Conservation (phyloP, 495 filamentous ascomycete genomes). For the Aspergillus incahuasiensis region DNA sequence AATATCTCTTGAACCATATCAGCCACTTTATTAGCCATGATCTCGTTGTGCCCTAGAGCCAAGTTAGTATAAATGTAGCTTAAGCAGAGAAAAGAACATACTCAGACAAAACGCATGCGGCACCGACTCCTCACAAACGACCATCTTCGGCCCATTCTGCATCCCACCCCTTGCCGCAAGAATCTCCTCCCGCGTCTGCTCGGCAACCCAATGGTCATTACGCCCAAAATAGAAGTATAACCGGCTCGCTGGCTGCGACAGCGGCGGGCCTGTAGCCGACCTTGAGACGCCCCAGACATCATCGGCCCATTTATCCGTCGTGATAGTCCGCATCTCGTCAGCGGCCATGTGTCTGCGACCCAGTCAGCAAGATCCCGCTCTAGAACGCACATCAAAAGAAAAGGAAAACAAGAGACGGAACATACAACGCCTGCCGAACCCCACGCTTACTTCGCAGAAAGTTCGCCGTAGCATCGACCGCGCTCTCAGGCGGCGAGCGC, state of each 20-base stretch:
- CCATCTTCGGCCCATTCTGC: constrained; percentile 48
- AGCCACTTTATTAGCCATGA: constrained; percentile 61
- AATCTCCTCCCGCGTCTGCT: constrained; percentile 68
- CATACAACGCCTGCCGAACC: constrained; percentile 66
- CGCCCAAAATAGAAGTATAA: constrained; percentile 78
- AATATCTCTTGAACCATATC: constrained; percentile 9
- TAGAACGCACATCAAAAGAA: background rate
- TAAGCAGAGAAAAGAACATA: constrained; percentile 35
- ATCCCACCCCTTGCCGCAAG: constrained; percentile 49
- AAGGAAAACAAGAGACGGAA: constrained; percentile 4
- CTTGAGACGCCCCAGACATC: constrained; percentile 69
- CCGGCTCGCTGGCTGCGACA: constrained; percentile 35
- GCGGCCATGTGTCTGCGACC: constrained; percentile 52
- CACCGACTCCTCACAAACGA: constrained; percentile 67
- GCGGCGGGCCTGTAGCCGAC: constrained; percentile 18
- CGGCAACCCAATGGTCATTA: constrained; percentile 78
- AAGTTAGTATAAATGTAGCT: too few relatives aligned
- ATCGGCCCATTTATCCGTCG: constrained; percentile 69
- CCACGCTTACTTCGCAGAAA: constrained; percentile 62
- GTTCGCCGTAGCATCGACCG: constrained; percentile 52
- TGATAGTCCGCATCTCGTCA: constrained; percentile 75
- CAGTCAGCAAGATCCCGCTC: background rate
- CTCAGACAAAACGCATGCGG: constrained; percentile 81
- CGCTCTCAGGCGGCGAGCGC: constrained; percentile 49
- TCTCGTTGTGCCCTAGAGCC: constrained; percentile 53